A percentile compares a stretch with the other conserved stretches of the same genome.
Evolutionary conservation across 1,139 yeast genomes (phyloP).

Genomic region (Nematodospora anomalae): DNA sequence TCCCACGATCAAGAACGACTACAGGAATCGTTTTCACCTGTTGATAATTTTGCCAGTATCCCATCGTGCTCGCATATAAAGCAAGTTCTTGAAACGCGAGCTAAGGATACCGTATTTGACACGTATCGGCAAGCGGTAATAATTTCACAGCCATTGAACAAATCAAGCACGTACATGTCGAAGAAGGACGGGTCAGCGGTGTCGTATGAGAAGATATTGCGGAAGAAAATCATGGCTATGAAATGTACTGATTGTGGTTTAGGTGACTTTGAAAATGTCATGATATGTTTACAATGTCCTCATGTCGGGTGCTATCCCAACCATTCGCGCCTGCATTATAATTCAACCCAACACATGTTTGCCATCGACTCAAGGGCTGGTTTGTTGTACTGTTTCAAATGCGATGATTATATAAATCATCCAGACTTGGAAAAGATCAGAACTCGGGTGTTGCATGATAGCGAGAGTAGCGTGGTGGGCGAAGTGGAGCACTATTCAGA

Average conservation of each 20-base stretch:
- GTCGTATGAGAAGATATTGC: constrained; percentile 30
- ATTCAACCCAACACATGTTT: constrained; percentile 64
- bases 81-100: constrained; percentile 54
- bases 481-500: constrained; percentile 21
- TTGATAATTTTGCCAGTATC: constrained; percentile 31
- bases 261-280: constrained; percentile 50
- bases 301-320: constrained; percentile 65
- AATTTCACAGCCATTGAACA: constrained; percentile 35
- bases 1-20: no score
- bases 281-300: constrained; percentile 80
- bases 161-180: constrained; percentile 22
- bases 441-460: constrained; percentile 22
- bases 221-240: constrained; percentile 43
- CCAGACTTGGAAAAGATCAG: constrained; percentile 54
- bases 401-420: constrained; percentile 71
- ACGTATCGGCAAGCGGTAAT: constrained; percentile 62
- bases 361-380: constrained; percentile 66
- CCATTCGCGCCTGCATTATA: constrained; percentile 66
- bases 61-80: constrained; percentile 56
- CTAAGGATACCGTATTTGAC: constrained; percentile 53
- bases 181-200: constrained; percentile 36
- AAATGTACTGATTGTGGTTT: constrained; percentile 52
- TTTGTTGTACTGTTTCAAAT: constrained; percentile 70
- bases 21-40: constrained; percentile 12
- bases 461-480: constrained; percentile 1